phyloP scores from a whole-genome alignment of 1,284 basidiomycete genomes.

The Ustilago hordei region DNA sequence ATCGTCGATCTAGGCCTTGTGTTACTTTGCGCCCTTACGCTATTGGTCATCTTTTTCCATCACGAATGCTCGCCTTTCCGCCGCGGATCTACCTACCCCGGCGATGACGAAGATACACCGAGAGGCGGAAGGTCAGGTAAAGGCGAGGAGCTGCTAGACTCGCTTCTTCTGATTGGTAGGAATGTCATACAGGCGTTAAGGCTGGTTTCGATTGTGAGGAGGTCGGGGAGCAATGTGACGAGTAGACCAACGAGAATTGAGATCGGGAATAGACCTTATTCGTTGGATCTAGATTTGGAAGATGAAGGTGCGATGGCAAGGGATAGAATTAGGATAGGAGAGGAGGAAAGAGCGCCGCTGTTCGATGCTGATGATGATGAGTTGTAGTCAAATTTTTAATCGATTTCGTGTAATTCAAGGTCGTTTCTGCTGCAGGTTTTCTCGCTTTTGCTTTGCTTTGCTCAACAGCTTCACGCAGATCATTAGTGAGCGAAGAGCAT shows the following conservation, averaged over 20 bases:
- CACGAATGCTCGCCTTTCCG: constrained; percentile 67
- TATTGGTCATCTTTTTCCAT: constrained; percentile 64
- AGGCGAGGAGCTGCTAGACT: constrained; percentile 66
- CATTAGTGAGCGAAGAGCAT: background rate
- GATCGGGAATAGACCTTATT: constrained; percentile 56
- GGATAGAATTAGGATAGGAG: constrained; percentile 65
- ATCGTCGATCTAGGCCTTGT: constrained; percentile 65
- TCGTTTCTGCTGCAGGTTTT: too few relatives aligned
- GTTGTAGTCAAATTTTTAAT: constrained; percentile 12
- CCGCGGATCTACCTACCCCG: constrained; percentile 28
- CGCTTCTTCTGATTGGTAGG: constrained; percentile 63
- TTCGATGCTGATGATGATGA: constrained; percentile 54
- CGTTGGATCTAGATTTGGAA: constrained; percentile 66
- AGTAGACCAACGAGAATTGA: constrained; percentile 62
- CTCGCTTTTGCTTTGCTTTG: too few relatives aligned
- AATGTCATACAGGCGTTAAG: constrained; percentile 66
- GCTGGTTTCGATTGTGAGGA: constrained; percentile 62
- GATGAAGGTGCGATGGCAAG: constrained; percentile 64
- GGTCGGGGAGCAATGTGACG: constrained; percentile 59
- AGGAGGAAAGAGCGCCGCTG: constrained; percentile 50
- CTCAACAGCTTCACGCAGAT: too few relatives aligned
- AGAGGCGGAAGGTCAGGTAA: constrained; percentile 46
- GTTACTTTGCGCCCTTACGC: constrained; percentile 62
- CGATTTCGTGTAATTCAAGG: too few relatives aligned
- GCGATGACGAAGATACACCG: constrained; percentile 9